Evolutionary conservation across 2,329 filamentous ascomycete species (phyloP), one percentile per base, ranked within the genome.

Genomic region (Penicillium sp.): DNA sequence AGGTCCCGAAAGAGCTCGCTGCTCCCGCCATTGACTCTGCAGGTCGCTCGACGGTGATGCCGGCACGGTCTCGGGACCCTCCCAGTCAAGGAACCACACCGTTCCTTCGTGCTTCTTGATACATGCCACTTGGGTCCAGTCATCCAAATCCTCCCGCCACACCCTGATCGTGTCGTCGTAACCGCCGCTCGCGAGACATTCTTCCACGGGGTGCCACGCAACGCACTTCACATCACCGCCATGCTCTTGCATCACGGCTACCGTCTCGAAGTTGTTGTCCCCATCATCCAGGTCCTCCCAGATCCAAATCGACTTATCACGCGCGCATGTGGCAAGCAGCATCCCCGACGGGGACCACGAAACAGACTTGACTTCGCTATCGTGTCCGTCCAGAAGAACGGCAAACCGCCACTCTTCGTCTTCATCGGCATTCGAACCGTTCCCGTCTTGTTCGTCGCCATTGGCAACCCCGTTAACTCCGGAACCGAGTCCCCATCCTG

Each of bases 261-360:
- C 86, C 1, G 94, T 97, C 79, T 99, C 94, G 77, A 92, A 97
- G 69, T 97, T 94, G 69, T 96, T 92, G 49, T 95, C 92, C 14
- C 87, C 88, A 60, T 89, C 87, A 49, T 76, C 75, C 48, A 96
- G 82, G 69, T 97, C 94, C 73, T 99, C 94, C 94, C 94, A 99
- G 63, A 99, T 90, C 94, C 94, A 99, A 16, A 97, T 90, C 14
- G 84, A 88, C 76, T 97, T 97, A 70, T 99, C 94, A 44, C 94
- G 82, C 47, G 85, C 89, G 72, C 92, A 96, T 0, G 92, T 96
- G 5, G 94, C 94, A 4, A 99, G 81, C 63, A 90, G 83, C 80
- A 56, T 92, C 79, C 77, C 96, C 88, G 77, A 72, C 3, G 74
- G 63, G 0, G 72, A 74, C 72, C 75, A 77, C 18, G 88, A 82